These are phyloP conservation scores for Alternaria metachromatica DNA, from an alignment of 2,329 filamentous ascomycete genomes.

Conservation along the genomic window DNA sequence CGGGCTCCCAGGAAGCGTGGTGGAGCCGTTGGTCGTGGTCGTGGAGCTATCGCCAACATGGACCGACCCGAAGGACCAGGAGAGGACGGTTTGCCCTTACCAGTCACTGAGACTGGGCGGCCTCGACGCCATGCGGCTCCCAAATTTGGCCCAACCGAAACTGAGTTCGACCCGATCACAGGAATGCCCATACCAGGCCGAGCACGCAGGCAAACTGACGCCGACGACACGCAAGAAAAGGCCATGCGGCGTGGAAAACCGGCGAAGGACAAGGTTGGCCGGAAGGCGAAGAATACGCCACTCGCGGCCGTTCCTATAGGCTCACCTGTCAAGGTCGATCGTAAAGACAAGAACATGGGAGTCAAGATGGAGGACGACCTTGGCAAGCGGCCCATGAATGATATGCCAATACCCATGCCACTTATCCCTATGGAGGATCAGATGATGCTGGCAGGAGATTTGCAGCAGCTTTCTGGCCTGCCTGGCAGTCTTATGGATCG, in stretches of 20 bases:
- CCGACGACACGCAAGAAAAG: slow-evolving; percentile 43
- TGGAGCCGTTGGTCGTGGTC: slow-evolving; percentile 54
- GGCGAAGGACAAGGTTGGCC: slow-evolving; percentile 46
- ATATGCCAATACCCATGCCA: slow-evolving; percentile 38
- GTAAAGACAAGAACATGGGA: slow-evolving; percentile 38
- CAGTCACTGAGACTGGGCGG: slow-evolving; percentile 57
- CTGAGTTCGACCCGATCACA: slow-evolving; percentile 63
- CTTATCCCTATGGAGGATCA: slow-evolving; percentile 34
- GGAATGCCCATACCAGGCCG: slow-evolving; percentile 44
- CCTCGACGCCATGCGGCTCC: slow-evolving; percentile 67
- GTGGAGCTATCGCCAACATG: slow-evolving; percentile 64
- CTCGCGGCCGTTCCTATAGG: slow-evolving; percentile 48
- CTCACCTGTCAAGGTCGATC: slow-evolving; percentile 46
- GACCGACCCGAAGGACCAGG: slow-evolving; percentile 48
- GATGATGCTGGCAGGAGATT: slow-evolving; percentile 30
- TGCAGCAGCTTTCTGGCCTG: slow-evolving; percentile 23
- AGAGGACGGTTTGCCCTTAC: slow-evolving; percentile 47
- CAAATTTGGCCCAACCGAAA: slow-evolving; percentile 71
- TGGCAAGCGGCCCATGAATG: slow-evolving; percentile 34
- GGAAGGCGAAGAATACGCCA: slow-evolving; percentile 51
- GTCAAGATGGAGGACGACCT: slow-evolving; percentile 46
- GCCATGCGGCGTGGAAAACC: slow-evolving; percentile 52
- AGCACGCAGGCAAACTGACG: slow-evolving; percentile 42
- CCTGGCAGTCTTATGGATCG: slow-evolving; percentile 44
- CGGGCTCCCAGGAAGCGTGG: slow-evolving; percentile 41